These are phyloP conservation scores for Phlebiopsis gigantea DNA, from an alignment of 768 basidiomycete genomes.

Conservation along the genomic window DNA sequence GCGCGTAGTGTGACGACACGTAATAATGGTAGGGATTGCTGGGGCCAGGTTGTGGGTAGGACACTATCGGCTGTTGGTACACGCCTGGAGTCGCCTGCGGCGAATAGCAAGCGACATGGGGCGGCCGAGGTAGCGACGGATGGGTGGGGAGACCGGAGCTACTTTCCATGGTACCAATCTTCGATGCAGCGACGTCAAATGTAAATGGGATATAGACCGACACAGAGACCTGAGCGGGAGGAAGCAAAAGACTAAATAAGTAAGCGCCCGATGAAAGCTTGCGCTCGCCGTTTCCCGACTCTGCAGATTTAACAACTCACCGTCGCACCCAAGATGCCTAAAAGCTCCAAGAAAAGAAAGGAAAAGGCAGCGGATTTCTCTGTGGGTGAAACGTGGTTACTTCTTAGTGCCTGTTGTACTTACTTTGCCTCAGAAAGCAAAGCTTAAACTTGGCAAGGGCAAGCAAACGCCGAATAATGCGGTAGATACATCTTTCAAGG, in stretches of 20 bases:
- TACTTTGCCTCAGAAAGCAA: constrained; percentile 68
- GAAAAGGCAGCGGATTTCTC: constrained; percentile 86
- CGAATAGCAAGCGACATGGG: constrained; percentile 3
- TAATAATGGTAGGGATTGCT: constrained; percentile 11
- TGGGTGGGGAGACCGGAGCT: constrained; percentile 9
- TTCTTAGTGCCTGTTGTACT: not conserved
- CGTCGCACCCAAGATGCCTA: constrained; percentile 55
- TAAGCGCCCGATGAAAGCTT: not conserved
- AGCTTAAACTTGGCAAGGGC: constrained; percentile 93
- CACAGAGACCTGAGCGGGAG: not conserved
- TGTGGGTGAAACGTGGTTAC: constrained; percentile 32
- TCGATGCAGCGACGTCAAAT: not conserved
- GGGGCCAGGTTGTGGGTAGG: not conserved
- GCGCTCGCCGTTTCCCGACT: too few species aligned
- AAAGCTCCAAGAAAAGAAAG: constrained; percentile 81
- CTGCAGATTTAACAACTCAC: too few species aligned
- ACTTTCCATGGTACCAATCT: constrained; percentile 7
- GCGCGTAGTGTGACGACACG: constrained; percentile 29
- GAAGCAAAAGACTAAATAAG: not conserved
- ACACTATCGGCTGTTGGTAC: not conserved
- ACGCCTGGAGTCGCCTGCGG: not conserved
- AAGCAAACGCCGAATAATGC: constrained; percentile 79
- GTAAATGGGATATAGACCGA: not conserved
- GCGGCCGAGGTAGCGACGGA: constrained; percentile 13
- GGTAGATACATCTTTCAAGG: constrained; percentile 94